Evolutionary conservation across 2,329 filamentous ascomycete genomes (phyloP).

Genomic region (Neonectria sp.): DNA sequence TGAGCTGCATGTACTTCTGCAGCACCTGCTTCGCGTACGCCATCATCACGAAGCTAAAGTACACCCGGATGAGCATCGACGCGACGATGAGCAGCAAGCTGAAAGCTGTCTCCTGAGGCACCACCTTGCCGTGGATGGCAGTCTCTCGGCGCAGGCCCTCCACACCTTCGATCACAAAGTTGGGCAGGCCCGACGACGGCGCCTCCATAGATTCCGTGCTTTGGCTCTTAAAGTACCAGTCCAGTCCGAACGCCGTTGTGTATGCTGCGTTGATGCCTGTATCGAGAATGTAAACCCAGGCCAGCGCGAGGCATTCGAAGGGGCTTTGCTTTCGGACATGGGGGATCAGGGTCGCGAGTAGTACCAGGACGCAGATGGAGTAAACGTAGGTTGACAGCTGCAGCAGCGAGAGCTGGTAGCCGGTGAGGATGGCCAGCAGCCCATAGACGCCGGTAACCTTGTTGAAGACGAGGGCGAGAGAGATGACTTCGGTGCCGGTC

Average conservation of each 20-base stretch:
- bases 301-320: conserved; percentile 84
- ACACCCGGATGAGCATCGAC: conserved; percentile 83
- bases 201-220: conserved; percentile 57
- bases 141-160: conserved; percentile 53
- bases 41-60: conserved; percentile 88
- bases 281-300: conserved; percentile 89
- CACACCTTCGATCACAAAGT: conserved; percentile 52
- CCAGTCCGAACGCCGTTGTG: conserved; percentile 84
- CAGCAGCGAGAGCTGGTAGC: conserved; percentile 84
- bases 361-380: conserved; percentile 79
- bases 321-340: conserved; percentile 86
- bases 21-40: conserved; percentile 85
- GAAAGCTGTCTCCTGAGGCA: conserved; percentile 74
- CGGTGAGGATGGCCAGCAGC: conserved; percentile 89
- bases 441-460: conserved; percentile 94
- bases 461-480: conserved; percentile 88
- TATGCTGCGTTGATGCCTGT: conserved; percentile 86
- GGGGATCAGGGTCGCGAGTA: conserved; percentile 80
- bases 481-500: conserved; percentile 88
- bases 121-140: conserved; percentile 53
- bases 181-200: conserved; percentile 42
- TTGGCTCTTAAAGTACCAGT: conserved; percentile 85
- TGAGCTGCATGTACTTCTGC: conserved; percentile 70
- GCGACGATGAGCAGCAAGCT: conserved; percentile 83
- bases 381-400: conserved; percentile 95